A percentile compares a stretch with the other conserved stretches of the same genome.
Conservation (phyloP, 257 asterid genomes). For the Salvia miltiorrhiza region DNA sequence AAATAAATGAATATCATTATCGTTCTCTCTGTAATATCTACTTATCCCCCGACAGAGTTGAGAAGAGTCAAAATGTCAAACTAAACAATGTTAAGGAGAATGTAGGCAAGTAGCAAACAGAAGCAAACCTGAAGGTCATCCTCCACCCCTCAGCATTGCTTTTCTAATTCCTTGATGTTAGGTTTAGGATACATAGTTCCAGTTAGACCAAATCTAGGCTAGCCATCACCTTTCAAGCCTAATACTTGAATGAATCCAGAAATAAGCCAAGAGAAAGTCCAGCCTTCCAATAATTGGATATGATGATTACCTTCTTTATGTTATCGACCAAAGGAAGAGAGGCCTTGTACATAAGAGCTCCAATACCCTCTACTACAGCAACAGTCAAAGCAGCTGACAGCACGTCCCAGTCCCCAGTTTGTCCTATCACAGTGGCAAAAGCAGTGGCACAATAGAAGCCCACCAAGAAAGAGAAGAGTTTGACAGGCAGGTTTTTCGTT, state of each 20-base stretch:
- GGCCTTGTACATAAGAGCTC: slow-evolving; percentile 81
- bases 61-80: background rate
- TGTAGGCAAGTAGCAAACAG: background rate
- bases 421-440: slow-evolving; percentile 91
- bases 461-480: slow-evolving; percentile 67
- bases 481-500: slow-evolving; percentile 64
- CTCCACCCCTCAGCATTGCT: slow-evolving; percentile 32
- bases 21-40: background rate
- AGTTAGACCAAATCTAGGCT: background rate
- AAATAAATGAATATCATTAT: background rate
- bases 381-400: slow-evolving; percentile 87
- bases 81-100: background rate
- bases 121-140: slow-evolving; percentile 28
- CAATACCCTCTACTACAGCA: slow-evolving; percentile 90
- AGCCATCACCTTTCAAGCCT: slow-evolving; percentile 3
- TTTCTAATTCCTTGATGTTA: slow-evolving; percentile 16
- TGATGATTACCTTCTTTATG: slow-evolving; percentile 43
- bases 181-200: background rate
- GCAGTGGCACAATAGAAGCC: slow-evolving; percentile 96
- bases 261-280: slow-evolving; percentile 89
- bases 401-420: slow-evolving; percentile 98
- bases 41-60: background rate
- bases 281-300: slow-evolving; percentile 89
- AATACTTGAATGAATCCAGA: slow-evolving; percentile 90
- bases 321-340: slow-evolving; percentile 50